These are phyloP conservation scores for Populus pruinosa DNA, from an alignment of 345 rosid genomes.

Conservation along the genomic window DNA sequence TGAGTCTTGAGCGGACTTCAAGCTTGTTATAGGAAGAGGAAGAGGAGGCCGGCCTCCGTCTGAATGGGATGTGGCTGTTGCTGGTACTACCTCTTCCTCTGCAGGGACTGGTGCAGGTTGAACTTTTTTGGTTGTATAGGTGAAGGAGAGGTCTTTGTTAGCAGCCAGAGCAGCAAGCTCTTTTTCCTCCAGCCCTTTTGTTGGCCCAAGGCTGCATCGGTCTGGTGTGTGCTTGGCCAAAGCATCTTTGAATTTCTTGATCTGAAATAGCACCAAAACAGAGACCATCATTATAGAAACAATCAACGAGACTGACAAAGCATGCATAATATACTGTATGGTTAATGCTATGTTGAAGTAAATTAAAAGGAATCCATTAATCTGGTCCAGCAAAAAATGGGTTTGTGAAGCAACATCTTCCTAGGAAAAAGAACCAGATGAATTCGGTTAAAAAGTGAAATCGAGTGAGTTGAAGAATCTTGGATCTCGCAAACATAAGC, in stretches of 20 bases:
- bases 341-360: neutral
- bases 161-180: conserved; percentile 85
- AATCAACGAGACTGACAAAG: neutral
- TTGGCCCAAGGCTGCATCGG: conserved; percentile 71
- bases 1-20: conserved; percentile 16
- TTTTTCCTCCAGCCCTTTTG: conserved; percentile 86
- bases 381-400: neutral
- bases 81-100: conserved; percentile 18
- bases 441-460: neutral
- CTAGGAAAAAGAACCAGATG: neutral
- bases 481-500: neutral
- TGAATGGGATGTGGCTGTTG: conserved; percentile 20
- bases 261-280: conserved; percentile 36
- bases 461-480: neutral
- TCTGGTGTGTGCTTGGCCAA: conserved; percentile 77
- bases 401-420: neutral
- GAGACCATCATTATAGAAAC: neutral
- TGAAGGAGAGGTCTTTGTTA: conserved; percentile 78
- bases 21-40: conserved; percentile 9
- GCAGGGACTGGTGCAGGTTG: conserved; percentile 30
- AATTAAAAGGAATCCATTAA: neutral
- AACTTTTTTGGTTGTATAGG: conserved; percentile 47
- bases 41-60: conserved; percentile 4
- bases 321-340: neutral
- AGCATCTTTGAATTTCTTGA: conserved; percentile 89